Evolutionary conservation across 2,329 filamentous ascomycete species (phyloP).

Genomic region (Xylariaceae sp.): DNA sequence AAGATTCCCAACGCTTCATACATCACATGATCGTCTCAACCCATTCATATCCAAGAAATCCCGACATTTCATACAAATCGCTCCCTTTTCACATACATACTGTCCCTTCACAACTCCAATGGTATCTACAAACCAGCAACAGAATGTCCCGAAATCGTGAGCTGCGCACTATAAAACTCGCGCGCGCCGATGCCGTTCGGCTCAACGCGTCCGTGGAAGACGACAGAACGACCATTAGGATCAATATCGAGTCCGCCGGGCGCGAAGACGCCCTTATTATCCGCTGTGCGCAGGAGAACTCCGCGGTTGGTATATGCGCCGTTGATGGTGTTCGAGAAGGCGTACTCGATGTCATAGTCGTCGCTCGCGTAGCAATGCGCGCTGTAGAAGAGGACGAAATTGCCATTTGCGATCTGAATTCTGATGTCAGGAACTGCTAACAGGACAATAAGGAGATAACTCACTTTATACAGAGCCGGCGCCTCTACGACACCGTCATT

Average conservation of each 20-base stretch:
- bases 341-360: constrained; percentile 33
- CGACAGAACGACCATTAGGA: constrained; percentile 25
- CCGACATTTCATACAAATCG: too few relatives aligned
- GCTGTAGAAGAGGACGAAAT: constrained; percentile 31
- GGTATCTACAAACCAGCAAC: constrained; percentile 4
- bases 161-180: constrained; percentile 25
- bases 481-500: constrained; percentile 32
- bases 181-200: constrained; percentile 20
- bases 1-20: too few relatives aligned
- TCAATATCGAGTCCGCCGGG: constrained; percentile 33
- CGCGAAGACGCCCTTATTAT: constrained; percentile 28
- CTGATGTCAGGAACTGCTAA: neutral
- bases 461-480: constrained; percentile 26
- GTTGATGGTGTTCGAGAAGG: constrained; percentile 30
- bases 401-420: constrained; percentile 20
- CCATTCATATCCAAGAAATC: too few relatives aligned
- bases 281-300: constrained; percentile 28
- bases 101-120: too few relatives aligned
- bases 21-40: too few relatives aligned
- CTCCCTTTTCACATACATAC: too few relatives aligned
- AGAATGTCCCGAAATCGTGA: constrained; percentile 25
- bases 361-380: constrained; percentile 32
- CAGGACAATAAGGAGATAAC: neutral
- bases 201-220: constrained; percentile 29
- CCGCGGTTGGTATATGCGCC: constrained; percentile 29